phyloP scores from a whole-genome alignment of 441 rosid species.

The Cnidoscolus chayamansa region DNA sequence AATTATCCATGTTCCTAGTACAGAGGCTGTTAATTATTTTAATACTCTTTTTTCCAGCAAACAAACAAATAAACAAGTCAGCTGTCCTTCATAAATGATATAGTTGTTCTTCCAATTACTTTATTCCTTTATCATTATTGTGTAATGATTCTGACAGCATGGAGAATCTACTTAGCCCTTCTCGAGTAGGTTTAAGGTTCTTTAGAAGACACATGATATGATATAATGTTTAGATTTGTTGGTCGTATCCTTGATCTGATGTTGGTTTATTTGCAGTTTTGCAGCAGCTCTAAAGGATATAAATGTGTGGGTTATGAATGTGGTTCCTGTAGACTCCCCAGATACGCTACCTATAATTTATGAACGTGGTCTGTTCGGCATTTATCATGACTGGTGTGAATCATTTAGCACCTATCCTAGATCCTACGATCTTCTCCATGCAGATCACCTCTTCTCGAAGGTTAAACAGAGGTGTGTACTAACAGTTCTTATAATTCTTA shows the following conservation, averaged over 20 bases:
- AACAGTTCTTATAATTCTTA: not conserved
- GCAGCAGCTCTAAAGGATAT: constrained; percentile 82
- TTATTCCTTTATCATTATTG: not conserved
- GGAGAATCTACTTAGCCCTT: not conserved
- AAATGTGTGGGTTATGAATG: constrained; percentile 94
- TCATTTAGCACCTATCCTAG: constrained; percentile 94
- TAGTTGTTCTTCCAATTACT: not conserved
- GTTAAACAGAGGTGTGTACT: constrained; percentile 57
- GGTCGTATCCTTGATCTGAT: constrained; percentile 20
- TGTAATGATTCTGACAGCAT: not conserved
- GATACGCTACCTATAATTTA: constrained; percentile 88
- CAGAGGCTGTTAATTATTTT: not conserved
- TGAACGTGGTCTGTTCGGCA: constrained; percentile 89
- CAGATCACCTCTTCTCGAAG: constrained; percentile 90
- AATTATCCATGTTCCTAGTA: not conserved
- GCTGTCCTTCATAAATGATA: not conserved
- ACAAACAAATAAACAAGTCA: not conserved
- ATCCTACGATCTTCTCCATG: constrained; percentile 90
- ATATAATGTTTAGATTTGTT: not conserved
- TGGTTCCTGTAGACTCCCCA: constrained; percentile 72
- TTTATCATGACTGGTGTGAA: constrained; percentile 96
- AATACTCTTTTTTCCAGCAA: not conserved
- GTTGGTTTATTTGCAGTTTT: constrained; percentile 49
- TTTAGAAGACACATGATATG: not conserved
- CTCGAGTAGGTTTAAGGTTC: not conserved